Evolutionary conservation across 2,329 filamentous ascomycete species (phyloP).

Genomic region (Neopestalotiopsis sp.): DNA sequence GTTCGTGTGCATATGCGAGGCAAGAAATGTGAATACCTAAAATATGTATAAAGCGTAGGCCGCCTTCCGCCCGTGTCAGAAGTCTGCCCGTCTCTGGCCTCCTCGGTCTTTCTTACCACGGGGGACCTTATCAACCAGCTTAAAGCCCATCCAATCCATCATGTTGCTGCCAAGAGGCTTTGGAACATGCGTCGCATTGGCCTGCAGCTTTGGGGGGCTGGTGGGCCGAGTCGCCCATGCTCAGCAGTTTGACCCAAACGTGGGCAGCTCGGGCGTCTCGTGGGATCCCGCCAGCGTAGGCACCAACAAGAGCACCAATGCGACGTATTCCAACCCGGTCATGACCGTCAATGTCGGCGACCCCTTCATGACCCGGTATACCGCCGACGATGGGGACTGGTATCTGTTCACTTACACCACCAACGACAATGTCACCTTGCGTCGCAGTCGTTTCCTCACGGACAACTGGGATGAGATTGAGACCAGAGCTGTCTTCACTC

Average conservation of each 20-base stretch:
- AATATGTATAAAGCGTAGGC: background rate
- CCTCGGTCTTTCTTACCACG: background rate
- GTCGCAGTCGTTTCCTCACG: constrained; percentile 40
- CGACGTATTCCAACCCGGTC: constrained; percentile 45
- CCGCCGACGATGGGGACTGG: constrained; percentile 35
- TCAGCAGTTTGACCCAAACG: constrained; percentile 38
- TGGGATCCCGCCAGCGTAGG: constrained; percentile 39
- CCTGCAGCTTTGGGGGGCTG: constrained; percentile 22
- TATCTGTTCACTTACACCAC: constrained; percentile 47
- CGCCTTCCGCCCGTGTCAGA: background rate
- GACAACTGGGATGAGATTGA: constrained; percentile 46
- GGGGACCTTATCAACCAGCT: too few species aligned
- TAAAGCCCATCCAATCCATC: background rate
- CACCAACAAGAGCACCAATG: constrained; percentile 40
- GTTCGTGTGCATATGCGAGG: background rate
- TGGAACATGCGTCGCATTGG: constrained; percentile 15
- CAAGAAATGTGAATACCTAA: background rate
- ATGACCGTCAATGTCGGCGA: constrained; percentile 44
- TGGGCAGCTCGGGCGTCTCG: constrained; percentile 28
- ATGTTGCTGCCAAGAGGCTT: background rate
- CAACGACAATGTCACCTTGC: constrained; percentile 44
- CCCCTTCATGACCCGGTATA: constrained; percentile 44
- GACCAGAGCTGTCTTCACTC: constrained; percentile 40
- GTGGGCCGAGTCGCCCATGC: constrained; percentile 21
- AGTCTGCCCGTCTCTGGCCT: background rate